phyloP scores from a whole-genome alignment of 805 yeast genomes.

The Helenozyma rhizophorensis region DNA sequence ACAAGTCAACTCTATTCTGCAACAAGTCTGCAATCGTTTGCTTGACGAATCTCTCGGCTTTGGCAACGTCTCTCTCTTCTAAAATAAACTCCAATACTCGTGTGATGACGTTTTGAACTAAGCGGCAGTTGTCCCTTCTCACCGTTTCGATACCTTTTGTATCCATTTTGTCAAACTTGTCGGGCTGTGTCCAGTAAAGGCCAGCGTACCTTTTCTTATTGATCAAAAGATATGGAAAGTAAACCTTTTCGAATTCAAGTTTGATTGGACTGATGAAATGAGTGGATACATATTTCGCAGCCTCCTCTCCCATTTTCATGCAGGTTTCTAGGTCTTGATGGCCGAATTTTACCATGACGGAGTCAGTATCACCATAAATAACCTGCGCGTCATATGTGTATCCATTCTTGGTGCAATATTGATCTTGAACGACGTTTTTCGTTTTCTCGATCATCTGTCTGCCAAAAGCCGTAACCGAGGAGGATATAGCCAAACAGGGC shows the following conservation, averaged over 20 bases:
- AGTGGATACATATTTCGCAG: conserved; percentile 82
- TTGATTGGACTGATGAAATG: conserved; percentile 83
- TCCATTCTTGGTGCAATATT: conserved; percentile 79
- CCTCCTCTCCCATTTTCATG: conserved; percentile 91
- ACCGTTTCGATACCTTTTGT: conserved; percentile 98
- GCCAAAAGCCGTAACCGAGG: conserved; percentile 93
- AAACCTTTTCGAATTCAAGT: conserved; percentile 93
- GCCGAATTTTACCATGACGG: conserved; percentile 98
- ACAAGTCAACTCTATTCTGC: conserved; percentile 88
- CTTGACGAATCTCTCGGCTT: conserved; percentile 82
- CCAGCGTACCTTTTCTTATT: conserved; percentile 98
- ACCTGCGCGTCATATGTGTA: conserved; percentile 82
- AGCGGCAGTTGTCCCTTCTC: conserved; percentile 92
- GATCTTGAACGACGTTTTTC: conserved; percentile 76
- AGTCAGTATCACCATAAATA: conserved; percentile 97
- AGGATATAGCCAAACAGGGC: conserved; percentile 94
- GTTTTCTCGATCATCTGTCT: conserved; percentile 95
- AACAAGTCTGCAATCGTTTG: conserved; percentile 83
- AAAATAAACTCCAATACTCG: conserved; percentile 80
- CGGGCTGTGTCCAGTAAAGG: conserved; percentile 87
- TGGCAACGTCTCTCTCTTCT: conserved; percentile 80
- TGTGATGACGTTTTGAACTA: conserved; percentile 93
- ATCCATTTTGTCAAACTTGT: conserved; percentile 94
- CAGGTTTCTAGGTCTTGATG: conserved; percentile 71
- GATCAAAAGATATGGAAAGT: conserved; percentile 88